Conservation (phyloP, 2,329 filamentous ascomycete species). For the Helotiales sp. region DNA sequence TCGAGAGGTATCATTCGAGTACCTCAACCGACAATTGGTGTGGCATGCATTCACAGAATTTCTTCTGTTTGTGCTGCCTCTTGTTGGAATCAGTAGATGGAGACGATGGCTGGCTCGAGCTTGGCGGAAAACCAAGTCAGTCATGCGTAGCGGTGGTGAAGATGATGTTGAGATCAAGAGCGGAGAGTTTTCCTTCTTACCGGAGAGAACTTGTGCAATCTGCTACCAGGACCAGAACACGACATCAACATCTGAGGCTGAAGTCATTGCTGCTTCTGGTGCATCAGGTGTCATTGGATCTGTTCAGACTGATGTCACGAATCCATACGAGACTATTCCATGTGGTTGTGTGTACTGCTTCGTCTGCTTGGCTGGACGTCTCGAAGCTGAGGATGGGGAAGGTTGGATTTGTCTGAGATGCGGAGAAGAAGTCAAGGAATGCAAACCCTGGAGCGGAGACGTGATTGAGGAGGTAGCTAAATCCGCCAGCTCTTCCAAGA, state of each 20-base stretch:
- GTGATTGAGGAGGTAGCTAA: slow-evolving; percentile 65
- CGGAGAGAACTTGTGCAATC: slow-evolving; percentile 93
- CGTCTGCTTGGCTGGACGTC: slow-evolving; percentile 85
- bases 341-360: slow-evolving; percentile 97
- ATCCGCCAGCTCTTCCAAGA: slow-evolving; percentile 52
- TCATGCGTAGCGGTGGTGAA: slow-evolving; percentile 58
- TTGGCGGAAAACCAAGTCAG: slow-evolving; percentile 80
- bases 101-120: slow-evolving; percentile 83
- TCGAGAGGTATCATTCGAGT: slow-evolving; percentile 95
- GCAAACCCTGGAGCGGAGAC: slow-evolving; percentile 90
- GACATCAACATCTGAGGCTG: slow-evolving; percentile 70
- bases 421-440: slow-evolving; percentile 81
- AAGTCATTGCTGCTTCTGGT: slow-evolving; percentile 70
- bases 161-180: slow-evolving; percentile 59
- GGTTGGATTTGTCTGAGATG: slow-evolving; percentile 93
- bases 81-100: slow-evolving; percentile 96
- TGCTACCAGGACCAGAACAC: slow-evolving; percentile 95
- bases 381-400: slow-evolving; percentile 92
- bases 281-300: slow-evolving; percentile 81
- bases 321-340: slow-evolving; percentile 88
- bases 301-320: slow-evolving; percentile 91
- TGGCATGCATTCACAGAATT: slow-evolving; percentile 99
- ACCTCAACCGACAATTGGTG: slow-evolving; percentile 94
- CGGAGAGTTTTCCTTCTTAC: slow-evolving; percentile 83
- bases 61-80: slow-evolving; percentile 91